Evolutionary conservation across 441 rosid genomes (phyloP).

Genomic region (Croton laevigatus): DNA sequence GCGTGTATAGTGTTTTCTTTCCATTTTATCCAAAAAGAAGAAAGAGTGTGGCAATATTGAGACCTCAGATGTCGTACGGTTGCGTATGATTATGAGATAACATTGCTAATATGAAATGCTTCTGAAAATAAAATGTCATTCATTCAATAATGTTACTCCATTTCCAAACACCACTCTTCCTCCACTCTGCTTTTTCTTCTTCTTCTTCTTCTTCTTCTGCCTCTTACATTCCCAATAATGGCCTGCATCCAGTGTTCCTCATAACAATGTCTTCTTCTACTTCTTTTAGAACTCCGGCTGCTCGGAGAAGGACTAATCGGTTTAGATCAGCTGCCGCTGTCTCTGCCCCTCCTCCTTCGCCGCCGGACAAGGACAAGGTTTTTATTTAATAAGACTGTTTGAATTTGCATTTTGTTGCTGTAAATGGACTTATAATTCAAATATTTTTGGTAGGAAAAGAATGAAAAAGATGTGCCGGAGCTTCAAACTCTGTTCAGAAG

Average conservation of each 20-base stretch:
- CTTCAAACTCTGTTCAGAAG: conserved; percentile 45
- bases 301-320: background rate
- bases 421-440: background rate
- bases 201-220: no score
- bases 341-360: conserved; percentile 3
- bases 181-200: no score
- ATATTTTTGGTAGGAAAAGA: background rate
- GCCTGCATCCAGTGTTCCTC: background rate
- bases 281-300: background rate
- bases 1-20: no score
- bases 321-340: conserved; percentile 7
- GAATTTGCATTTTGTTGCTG: background rate
- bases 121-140: no score
- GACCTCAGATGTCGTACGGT: no score
- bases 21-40: no score
- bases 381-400: background rate
- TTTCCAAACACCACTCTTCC: no score
- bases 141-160: no score
- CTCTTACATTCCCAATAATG: no score
- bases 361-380: conserved; percentile 15
- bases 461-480: conserved; percentile 37
- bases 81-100: no score
- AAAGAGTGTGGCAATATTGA: no score
- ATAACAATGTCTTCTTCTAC: background rate
- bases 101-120: no score